Base-by-base conservation (phyloP, 1,284 basidiomycete genomes). In the Naganishia liquefaciens region DNA sequence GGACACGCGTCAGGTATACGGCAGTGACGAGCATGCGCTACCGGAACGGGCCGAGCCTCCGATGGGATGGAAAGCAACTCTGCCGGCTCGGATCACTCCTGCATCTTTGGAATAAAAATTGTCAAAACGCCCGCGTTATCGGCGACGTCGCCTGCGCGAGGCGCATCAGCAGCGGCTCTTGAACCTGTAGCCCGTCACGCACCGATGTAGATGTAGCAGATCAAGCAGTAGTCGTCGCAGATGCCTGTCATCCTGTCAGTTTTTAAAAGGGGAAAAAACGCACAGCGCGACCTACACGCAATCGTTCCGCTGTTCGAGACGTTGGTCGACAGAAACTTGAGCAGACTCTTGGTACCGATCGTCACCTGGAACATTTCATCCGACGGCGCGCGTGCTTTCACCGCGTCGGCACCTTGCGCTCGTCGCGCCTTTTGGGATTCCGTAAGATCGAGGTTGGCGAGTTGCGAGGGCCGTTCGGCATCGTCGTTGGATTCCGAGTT, bases 131-230 rank as follows among this genome's bases (percentile, higher is more conserved):
- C 91, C 47, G 90, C 90, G 0, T 88, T 85, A 66, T 91, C 88
- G 15, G 85, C 85, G 13, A 88, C 82, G 52, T 91, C 88, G 9
- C 91, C 78, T 80, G 63, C 3, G 3, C n/a, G 19, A 49, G 1
- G 7, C 47, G 39, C 17, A 37, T 27, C 6, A 57, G 46, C 21
- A 23, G 3, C 19, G 37, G 4, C n/a, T 62, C 43, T 50, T 58
- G 33, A 21, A 44, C 13, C n/a, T 7, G 15, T 21, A 30, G 28
- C 0, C 6, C 4, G 44, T n/a, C n/a, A 51, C 77, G 63, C 15
- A 79, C 79, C 91, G 60, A 93, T 90, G 73, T 93, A 93, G 43
- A 93, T 90, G 70, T 93, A 93, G 46, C 92, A 84, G 68, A 94
- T 93, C 70, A 92, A 81, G 74, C 90, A 93, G 70, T 93, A 88